Conservation (phyloP, 225 moss, liverwort and hornwort genomes). For the Pseudisothecium myosuroides region DNA sequence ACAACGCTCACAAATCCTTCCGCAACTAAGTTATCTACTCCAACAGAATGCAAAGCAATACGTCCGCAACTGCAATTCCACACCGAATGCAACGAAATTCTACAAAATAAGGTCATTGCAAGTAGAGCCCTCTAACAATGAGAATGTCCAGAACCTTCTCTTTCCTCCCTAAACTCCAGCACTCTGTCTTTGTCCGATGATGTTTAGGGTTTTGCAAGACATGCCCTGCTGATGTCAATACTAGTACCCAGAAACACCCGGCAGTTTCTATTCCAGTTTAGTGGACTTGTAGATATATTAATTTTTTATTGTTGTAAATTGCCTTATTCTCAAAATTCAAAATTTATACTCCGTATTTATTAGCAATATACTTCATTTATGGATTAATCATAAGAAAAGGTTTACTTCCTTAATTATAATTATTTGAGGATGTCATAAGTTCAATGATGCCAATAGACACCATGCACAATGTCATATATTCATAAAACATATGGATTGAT, state of each 20-base stretch:
- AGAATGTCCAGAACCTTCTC: neutral
- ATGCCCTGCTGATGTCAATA: neutral
- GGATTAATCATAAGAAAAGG: no score
- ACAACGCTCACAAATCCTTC: neutral
- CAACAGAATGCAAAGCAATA: neutral
- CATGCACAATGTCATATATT: neutral
- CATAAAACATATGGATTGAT: fast-evolving
- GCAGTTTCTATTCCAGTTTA: neutral
- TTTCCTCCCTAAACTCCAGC: neutral
- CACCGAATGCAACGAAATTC: neutral
- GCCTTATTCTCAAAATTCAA: no score
- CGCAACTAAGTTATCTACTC: neutral
- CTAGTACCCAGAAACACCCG: neutral
- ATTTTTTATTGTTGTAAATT: no score
- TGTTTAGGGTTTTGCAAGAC: neutral
- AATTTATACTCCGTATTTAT: no score
- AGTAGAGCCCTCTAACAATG: neutral
- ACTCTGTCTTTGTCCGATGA: neutral
- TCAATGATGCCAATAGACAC: no score
- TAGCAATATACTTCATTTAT: no score
- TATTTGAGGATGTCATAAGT: no score
- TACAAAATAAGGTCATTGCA: neutral
- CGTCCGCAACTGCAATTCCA: neutral
- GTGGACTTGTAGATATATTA: no score
- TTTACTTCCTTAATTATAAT: no score